Evolutionary conservation across 2,329 filamentous ascomycete species (phyloP).

Genomic region (Hymenoscyphus scutula): DNA sequence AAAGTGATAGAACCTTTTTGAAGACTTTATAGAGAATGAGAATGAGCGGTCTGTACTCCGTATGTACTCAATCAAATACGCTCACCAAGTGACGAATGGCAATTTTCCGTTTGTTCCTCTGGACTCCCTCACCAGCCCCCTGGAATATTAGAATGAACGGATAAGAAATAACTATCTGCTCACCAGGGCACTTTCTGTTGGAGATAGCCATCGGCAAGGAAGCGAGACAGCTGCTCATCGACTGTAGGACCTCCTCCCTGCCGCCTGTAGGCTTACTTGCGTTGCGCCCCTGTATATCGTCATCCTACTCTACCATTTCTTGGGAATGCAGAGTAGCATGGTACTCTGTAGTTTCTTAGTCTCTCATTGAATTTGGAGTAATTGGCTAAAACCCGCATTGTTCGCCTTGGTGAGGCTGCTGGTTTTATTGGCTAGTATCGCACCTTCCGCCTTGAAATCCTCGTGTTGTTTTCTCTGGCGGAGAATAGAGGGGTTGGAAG

Average conservation of each 20-base stretch:
- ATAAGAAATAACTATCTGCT: not conserved
- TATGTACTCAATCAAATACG: not conserved
- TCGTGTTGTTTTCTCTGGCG: not conserved
- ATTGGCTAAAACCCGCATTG: not conserved
- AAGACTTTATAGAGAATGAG: not conserved
- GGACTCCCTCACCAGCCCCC: too few relatives aligned
- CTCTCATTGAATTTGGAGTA: not conserved
- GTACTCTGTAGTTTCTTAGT: too few relatives aligned
- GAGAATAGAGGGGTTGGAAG: not conserved
- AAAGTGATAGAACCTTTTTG: not conserved
- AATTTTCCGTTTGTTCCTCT: too few relatives aligned
- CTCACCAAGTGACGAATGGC: not conserved
- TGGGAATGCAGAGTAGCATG: not conserved
- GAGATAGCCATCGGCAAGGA: not conserved
- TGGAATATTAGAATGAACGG: not conserved
- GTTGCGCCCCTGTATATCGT: not conserved
- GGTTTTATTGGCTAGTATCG: not conserved
- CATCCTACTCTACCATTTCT: not conserved
- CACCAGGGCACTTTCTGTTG: not conserved
- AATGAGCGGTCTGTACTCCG: not conserved
- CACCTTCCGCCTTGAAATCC: not conserved
- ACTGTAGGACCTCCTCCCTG: not conserved
- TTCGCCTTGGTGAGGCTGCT: not conserved
- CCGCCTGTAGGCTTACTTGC: not conserved
- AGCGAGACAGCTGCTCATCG: not conserved